Percentiles rank a stretch among this genome's conserved stretches.
Conservation (phyloP, 2,329 filamentous ascomycete genomes). For the Phaeophleospora eucalypticola region DNA sequence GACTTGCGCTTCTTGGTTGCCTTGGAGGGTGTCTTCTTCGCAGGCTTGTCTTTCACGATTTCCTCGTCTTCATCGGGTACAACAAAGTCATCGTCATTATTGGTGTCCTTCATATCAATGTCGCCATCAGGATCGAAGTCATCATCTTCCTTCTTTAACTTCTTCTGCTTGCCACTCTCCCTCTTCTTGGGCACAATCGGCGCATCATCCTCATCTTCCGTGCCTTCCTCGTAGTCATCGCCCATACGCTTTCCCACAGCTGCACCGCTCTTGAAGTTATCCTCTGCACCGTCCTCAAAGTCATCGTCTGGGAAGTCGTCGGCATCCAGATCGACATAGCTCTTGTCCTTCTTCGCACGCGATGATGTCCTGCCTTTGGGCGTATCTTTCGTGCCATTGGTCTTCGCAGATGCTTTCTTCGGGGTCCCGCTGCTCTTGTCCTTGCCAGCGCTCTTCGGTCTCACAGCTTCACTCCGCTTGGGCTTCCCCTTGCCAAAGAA, state of each 20-base stretch:
- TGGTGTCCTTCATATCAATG: slow-evolving; percentile 52
- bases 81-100: slow-evolving; percentile 44
- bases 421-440: slow-evolving; percentile 20
- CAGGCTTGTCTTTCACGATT: slow-evolving; percentile 38
- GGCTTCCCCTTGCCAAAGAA: slow-evolving; percentile 59
- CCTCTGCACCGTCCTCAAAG: slow-evolving; percentile 58
- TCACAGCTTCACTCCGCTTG: slow-evolving; percentile 42
- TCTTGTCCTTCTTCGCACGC: slow-evolving; percentile 41
- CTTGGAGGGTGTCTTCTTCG: slow-evolving; percentile 33
- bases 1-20: slow-evolving; percentile 55
- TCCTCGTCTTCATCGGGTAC: slow-evolving; percentile 43
- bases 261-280: slow-evolving; percentile 74
- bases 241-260: slow-evolving; percentile 54
- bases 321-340: slow-evolving; percentile 34
- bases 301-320: slow-evolving; percentile 38
- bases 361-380: slow-evolving; percentile 36
- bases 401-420: slow-evolving; percentile 34
- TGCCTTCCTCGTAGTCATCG: slow-evolving; percentile 68
- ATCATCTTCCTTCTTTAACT: slow-evolving; percentile 36
- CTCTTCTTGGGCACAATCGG: slow-evolving; percentile 48
- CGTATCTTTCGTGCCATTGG: slow-evolving; percentile 33
- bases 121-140: slow-evolving; percentile 43
- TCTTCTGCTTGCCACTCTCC: slow-evolving; percentile 20
- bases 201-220: slow-evolving; percentile 64
- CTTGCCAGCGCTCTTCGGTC: slow-evolving; percentile 23